A percentile compares a stretch with the other conserved stretches of the same genome.
Conservation (phyloP, 768 basidiomycete genomes). For the Boletellus sp. region DNA sequence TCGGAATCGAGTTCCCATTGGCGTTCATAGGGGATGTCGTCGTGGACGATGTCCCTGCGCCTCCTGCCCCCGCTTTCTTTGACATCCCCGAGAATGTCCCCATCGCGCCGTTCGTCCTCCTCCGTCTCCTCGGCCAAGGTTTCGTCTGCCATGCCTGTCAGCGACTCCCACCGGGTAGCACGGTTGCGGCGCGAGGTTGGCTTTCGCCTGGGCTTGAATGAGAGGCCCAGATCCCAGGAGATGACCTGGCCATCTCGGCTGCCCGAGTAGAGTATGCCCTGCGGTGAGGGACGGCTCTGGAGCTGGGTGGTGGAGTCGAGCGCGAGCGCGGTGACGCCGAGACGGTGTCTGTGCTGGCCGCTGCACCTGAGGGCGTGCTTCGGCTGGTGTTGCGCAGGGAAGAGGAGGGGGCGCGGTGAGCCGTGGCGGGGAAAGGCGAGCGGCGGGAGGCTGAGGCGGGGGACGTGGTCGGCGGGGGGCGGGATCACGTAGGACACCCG, state of each 20-base stretch:
- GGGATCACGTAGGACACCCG: slow-evolving; percentile 90
- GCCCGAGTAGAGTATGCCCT: slow-evolving; percentile 87
- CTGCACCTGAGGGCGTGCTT: slow-evolving; percentile 19
- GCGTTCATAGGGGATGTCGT: slow-evolving; percentile 57
- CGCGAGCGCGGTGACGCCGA: slow-evolving; percentile 84
- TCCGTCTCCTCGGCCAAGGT: slow-evolving; percentile 61
- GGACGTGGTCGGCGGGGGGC: slow-evolving; percentile 57
- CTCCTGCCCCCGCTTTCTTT: slow-evolving; percentile 35
- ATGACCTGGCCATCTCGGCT: slow-evolving; percentile 87
- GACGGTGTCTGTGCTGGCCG: slow-evolving; percentile 73
- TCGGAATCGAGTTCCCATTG: slow-evolving; percentile 77
- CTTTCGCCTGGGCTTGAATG: slow-evolving; percentile 47
- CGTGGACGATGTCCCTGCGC: slow-evolving; percentile 28
- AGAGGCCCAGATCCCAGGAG: slow-evolving; percentile 78
- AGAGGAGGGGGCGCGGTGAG: slow-evolving; percentile 62
- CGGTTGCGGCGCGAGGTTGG: slow-evolving; percentile 20
- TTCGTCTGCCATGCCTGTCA: slow-evolving; percentile 84
- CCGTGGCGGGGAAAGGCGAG: slow-evolving; percentile 62
- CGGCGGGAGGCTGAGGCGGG: slow-evolving; percentile 68
- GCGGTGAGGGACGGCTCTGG: slow-evolving; percentile 58
- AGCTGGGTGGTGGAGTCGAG: slow-evolving; percentile 81
- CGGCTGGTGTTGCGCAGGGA: slow-evolving; percentile 33
- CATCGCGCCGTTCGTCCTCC: slow-evolving; percentile 65
- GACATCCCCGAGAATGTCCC: slow-evolving; percentile 76
- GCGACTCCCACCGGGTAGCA: slow-evolving; percentile 63